Conservation (phyloP, 345 rosid genomes). For the Iberis pinnata region DNA sequence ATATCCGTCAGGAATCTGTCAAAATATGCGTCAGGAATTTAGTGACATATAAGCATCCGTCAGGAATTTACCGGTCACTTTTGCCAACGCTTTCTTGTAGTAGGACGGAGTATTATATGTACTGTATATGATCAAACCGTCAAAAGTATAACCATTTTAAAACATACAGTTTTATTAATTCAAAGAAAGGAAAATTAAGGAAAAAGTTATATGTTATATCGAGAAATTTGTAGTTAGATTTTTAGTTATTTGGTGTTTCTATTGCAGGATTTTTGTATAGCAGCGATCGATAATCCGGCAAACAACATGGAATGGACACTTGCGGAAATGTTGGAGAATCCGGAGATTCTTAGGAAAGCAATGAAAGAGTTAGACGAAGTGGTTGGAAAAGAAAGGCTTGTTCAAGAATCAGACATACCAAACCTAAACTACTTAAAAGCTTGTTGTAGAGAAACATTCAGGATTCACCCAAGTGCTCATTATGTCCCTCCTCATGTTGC, state of each 20-base stretch:
- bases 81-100: no score
- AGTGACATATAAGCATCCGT: no score
- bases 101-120: no score
- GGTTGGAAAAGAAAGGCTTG: constrained; percentile 42
- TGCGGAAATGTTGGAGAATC: constrained; percentile 42
- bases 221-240: no score
- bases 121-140: no score
- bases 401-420: constrained; percentile 44
- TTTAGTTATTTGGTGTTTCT: background rate
- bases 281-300: constrained; percentile 40
- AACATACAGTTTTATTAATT: background rate
- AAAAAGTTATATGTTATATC: no score
- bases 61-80: no score
- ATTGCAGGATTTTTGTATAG: constrained; percentile 37
- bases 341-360: constrained; percentile 28
- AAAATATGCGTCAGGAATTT: no score
- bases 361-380: constrained; percentile 37
- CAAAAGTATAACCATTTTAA: background rate
- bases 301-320: constrained; percentile 42
- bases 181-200: background rate
- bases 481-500: constrained; percentile 35
- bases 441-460: constrained; percentile 40
- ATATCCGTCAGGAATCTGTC: no score
- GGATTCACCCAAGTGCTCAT: constrained; percentile 39
- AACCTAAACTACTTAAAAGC: constrained; percentile 41